Evolutionary conservation across 225 moss, liverwort and hornwort genomes (phyloP), one percentile per base, ranked within the genome.

Genomic region (Pleurozium schreberi): DNA sequence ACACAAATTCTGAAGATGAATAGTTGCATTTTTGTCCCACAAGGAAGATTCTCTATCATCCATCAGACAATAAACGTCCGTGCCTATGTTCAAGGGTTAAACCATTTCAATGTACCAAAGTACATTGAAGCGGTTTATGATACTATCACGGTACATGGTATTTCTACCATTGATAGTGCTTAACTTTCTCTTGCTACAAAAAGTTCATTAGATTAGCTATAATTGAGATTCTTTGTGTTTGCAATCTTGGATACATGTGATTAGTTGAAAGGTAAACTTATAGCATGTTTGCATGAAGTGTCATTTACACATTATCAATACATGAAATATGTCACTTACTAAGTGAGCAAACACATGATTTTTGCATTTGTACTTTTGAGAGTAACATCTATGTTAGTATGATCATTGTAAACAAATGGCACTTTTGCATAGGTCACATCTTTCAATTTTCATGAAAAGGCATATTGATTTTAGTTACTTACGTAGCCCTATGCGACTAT

Each of bases 361-460:
- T 74, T 3, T 0, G 0, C 18, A 30, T 73, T 45, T 4, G 3
- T 73, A 18, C 10, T 28, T 45, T 73, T 4, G 4, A 74, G 2
- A 45, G 11, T 73, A 45, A 58, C 4, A 74, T 4, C 11, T 45
- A 47, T 11, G 11, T 14, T 15, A 42, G 14, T 14, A 5, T 42
- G 26, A 26, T 70, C 70, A 70, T 70, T 26, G 15, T 11, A 47
- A 47, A 74, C 1, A 47, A 47, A 4, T 19, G 13, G 5, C 14
- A 70, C 47, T 74, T n/a, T 28, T 30, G 43, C 6, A 18, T 31
- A 10, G 16, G 30, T 18, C 4, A 47, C 18, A 31, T 47, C 16
- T 74, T 18, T 43, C 11, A 74, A 18, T 74, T 31, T 0, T 18
- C 18, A 30, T 30, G 11, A 43, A 74, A 68, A 47, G 7, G 11